Evolutionary conservation across 176 grass and related monocot genomes (phyloP).

Genomic region (Zizania latifolia): DNA sequence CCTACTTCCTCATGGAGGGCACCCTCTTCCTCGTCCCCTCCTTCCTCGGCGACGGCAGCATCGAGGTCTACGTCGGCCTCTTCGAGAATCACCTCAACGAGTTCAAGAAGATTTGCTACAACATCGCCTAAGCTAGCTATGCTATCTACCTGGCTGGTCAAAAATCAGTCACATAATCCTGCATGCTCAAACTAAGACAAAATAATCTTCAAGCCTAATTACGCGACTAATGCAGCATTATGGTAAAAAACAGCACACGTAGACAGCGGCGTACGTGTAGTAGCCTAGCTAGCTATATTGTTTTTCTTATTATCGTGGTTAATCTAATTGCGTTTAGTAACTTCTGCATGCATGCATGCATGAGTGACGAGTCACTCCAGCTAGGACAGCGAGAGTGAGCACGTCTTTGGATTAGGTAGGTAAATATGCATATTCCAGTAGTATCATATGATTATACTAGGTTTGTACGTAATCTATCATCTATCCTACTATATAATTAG

Average conservation of each 20-base stretch:
- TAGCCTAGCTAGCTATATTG: neutral
- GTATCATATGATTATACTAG: neutral
- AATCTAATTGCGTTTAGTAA: neutral
- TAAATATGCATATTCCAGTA: neutral
- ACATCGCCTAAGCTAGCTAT: neutral
- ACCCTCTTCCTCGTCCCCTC: slow-evolving; percentile 21
- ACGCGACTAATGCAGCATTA: neutral
- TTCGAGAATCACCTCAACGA: neutral
- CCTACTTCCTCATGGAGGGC: slow-evolving; percentile 17
- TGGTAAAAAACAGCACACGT: neutral
- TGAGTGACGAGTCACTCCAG: neutral
- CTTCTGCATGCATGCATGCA: slow-evolving; percentile 4
- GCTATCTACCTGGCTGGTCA: neutral
- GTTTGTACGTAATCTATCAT: neutral
- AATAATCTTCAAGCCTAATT: neutral
- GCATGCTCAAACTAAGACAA: neutral
- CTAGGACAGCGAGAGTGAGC: neutral
- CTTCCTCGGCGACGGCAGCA: neutral
- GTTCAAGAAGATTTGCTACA: slow-evolving; percentile 6
- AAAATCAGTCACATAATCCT: neutral
- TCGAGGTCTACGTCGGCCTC: slow-evolving; percentile 9
- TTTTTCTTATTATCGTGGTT: neutral
- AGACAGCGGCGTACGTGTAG: no score
- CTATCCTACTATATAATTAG: no score
- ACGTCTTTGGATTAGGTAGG: neutral